phyloP scores from a whole-genome alignment of 1,139 yeast genomes.

The Geotrichum restrictum region DNA sequence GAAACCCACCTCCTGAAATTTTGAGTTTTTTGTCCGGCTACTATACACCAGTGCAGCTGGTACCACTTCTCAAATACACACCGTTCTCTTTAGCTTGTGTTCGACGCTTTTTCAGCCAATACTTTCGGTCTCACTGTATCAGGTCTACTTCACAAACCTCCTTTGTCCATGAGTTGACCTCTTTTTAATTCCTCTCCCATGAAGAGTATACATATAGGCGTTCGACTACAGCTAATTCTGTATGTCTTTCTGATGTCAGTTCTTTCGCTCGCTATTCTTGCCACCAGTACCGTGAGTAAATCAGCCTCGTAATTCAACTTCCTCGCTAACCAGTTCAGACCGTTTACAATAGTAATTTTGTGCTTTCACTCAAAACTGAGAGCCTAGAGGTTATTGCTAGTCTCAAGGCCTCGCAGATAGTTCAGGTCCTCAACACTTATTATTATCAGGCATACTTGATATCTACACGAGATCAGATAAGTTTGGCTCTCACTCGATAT shows the following conservation, averaged over 20 bases:
- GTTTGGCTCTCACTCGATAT: slow-evolving; percentile 56
- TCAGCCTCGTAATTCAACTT: not conserved
- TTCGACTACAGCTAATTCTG: slow-evolving; percentile 66
- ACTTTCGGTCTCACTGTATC: too few species aligned
- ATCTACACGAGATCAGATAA: slow-evolving; percentile 57
- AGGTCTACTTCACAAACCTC: too few species aligned
- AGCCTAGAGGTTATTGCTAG: slow-evolving; percentile 74
- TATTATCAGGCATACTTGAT: slow-evolving; percentile 71
- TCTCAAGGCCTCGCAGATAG: slow-evolving; percentile 72
- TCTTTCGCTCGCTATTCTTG: slow-evolving; percentile 68
- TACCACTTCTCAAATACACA: too few species aligned
- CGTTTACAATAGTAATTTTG: slow-evolving; percentile 65
- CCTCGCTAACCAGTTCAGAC: slow-evolving; percentile 41
- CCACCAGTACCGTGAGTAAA: slow-evolving; percentile 54
- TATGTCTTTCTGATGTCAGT: slow-evolving; percentile 74
- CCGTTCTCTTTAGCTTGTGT: too few species aligned
- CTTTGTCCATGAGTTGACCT: too few species aligned
- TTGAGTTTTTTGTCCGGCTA: not conserved
- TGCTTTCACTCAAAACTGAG: slow-evolving; percentile 61
- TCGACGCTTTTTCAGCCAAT: too few species aligned
- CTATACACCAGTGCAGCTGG: too few species aligned
- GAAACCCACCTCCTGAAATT: not conserved
- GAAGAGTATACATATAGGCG: slow-evolving; percentile 35
- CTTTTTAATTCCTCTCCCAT: slow-evolving; percentile 14
- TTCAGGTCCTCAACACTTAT: slow-evolving; percentile 58